These are phyloP conservation scores for Lactifluus pinguis DNA, from an alignment of 768 basidiomycete species.

Conservation along the genomic window DNA sequence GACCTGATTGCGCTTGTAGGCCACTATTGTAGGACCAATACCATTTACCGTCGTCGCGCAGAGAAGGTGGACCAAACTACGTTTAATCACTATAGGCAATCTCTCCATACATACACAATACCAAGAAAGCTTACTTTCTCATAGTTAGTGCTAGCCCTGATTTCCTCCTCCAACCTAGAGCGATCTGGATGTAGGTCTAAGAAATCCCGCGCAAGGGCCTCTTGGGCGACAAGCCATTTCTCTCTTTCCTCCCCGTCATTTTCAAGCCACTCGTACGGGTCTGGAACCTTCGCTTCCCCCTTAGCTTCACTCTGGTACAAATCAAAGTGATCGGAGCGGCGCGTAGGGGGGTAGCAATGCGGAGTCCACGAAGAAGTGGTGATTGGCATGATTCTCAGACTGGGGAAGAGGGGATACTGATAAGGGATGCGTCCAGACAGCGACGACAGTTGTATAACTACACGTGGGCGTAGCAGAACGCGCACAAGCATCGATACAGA, in stretches of 20 bases:
- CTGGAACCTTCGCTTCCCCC: constrained; percentile 54
- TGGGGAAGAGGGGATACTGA: neutral
- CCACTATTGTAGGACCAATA: constrained; percentile 80
- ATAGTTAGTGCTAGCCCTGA: constrained; percentile 46
- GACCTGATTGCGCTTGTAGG: constrained; percentile 54
- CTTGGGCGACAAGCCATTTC: constrained; percentile 54
- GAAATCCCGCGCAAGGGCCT: constrained; percentile 46
- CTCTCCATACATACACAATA: neutral
- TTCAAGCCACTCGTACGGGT: constrained; percentile 75
- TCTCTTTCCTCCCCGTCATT: constrained; percentile 53
- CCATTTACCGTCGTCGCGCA: constrained; percentile 62
- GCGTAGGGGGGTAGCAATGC: constrained; percentile 53
- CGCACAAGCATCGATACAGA: neutral
- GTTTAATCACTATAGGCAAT: constrained; percentile 1
- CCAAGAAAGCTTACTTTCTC: constrained; percentile 13
- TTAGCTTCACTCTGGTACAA: constrained; percentile 53
- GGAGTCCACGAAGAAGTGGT: constrained; percentile 41
- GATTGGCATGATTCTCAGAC: constrained; percentile 16
- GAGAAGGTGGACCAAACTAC: constrained; percentile 53
- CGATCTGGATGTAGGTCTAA: constrained; percentile 57
- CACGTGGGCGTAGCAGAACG: neutral
- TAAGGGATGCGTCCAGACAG: neutral
- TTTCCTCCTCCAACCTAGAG: constrained; percentile 46
- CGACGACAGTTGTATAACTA: neutral
- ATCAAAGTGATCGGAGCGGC: constrained; percentile 59